These are phyloP conservation scores for Globisporangium polare DNA, from an alignment of 352 stramenopile species.

Conservation along the genomic window DNA sequence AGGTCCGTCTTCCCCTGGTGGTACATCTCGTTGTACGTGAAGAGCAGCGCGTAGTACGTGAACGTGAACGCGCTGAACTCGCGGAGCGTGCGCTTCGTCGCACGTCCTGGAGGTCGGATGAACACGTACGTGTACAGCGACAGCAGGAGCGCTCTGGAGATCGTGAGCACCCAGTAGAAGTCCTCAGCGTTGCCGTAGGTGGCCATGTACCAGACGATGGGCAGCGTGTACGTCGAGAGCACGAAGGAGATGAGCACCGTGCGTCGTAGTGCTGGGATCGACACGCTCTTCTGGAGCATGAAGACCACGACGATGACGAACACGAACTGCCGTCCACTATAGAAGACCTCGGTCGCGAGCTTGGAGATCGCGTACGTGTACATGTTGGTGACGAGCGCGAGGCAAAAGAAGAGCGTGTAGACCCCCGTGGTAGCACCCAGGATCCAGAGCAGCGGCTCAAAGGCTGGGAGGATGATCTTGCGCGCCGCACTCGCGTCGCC, in stretches of 20 bases:
- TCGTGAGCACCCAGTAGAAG: conserved; percentile 14
- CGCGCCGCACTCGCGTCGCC: conserved; percentile 24
- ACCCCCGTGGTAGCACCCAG: conserved; percentile 23
- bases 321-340: conserved; percentile 47
- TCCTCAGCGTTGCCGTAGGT: background rate
- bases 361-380: conserved; percentile 28
- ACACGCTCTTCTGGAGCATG: conserved; percentile 64
- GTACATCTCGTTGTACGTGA: conserved; percentile 31
- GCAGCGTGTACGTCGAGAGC: conserved; percentile 37
- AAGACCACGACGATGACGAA: conserved; percentile 48
- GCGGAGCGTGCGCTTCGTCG: conserved; percentile 1
- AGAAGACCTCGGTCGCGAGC: conserved; percentile 34
- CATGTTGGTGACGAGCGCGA: conserved; percentile 26
- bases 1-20: conserved; percentile 18
- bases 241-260: conserved; percentile 33
- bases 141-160: conserved; percentile 19
- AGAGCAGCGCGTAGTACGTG: conserved; percentile 27
- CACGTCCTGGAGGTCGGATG: background rate
- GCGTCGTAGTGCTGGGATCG: conserved; percentile 39
- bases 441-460: conserved; percentile 11
- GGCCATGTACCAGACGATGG: conserved; percentile 12
- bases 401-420: conserved; percentile 30
- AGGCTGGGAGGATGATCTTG: conserved; percentile 37
- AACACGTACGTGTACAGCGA: conserved; percentile 27
- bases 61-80: conserved; percentile 8